Conservation (phyloP, 192 early-diverging fungal genomes). For the Powellomyces hirtus region DNA sequence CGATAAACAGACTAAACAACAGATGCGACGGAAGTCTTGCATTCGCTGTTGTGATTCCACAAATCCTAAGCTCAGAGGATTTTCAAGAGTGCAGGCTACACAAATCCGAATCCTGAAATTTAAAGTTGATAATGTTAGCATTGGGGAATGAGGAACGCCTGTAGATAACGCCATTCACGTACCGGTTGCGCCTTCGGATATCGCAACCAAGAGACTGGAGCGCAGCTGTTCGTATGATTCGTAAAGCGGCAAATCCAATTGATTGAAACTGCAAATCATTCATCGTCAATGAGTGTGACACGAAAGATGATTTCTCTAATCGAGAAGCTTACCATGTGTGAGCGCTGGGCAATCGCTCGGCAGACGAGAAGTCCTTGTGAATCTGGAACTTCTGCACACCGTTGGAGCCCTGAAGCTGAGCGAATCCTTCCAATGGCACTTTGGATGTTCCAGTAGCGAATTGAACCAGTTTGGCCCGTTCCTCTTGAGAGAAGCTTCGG, state of each 20-base stretch:
- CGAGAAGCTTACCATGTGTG: constrained; percentile 81
- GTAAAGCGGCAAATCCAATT: constrained; percentile 93
- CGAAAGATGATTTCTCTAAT: background rate
- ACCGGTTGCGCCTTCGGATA: constrained; percentile 88
- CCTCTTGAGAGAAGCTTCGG: constrained; percentile 94
- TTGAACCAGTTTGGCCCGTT: constrained; percentile 95
- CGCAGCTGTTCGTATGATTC: constrained; percentile 88
- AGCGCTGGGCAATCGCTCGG: constrained; percentile 87
- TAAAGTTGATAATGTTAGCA: background rate
- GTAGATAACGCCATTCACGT: background rate
- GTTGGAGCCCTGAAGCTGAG: constrained; percentile 85
- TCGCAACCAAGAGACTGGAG: constrained; percentile 77
- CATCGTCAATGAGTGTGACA: no score
- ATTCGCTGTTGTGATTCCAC: no score
- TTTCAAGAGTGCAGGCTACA: background rate
- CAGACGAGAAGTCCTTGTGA: constrained; percentile 89
- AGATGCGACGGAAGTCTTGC: no score
- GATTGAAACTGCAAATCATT: constrained; percentile 89
- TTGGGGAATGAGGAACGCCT: background rate
- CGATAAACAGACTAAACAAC: no score
- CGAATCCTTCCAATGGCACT: constrained; percentile 95
- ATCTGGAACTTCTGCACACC: constrained; percentile 99
- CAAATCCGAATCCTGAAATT: background rate
- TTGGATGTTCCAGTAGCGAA: constrained; percentile 98
- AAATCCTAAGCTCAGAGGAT: no score